A percentile compares a stretch with the other conserved stretches of the same genome.
Conservation (phyloP, 345 rosid species). For the Moringa oleifera region DNA sequence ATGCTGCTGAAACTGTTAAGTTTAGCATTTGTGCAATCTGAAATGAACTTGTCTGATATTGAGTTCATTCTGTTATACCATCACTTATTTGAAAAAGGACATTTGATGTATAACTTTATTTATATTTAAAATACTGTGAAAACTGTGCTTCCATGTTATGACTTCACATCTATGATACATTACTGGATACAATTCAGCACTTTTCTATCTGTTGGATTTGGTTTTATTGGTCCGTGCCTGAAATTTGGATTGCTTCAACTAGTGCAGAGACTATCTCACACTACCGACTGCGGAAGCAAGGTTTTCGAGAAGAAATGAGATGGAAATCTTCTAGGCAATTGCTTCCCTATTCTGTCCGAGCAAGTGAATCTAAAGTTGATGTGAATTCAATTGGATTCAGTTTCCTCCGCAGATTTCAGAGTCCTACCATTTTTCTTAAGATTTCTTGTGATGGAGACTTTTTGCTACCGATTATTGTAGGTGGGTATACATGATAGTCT, state of each 20-base stretch:
- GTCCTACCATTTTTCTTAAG: conserved; percentile 86
- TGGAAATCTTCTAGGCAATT: conserved; percentile 20
- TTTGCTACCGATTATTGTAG: conserved; percentile 74
- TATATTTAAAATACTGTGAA: no score
- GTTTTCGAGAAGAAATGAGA: conserved; percentile 24
- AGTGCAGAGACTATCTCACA: conserved; percentile 30
- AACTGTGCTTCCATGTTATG: no score
- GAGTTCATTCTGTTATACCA: no score
- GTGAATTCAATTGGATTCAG: conserved; percentile 36
- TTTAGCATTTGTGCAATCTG: no score
- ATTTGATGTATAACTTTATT: no score
- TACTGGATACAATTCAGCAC: no score
- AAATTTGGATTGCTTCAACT: not conserved
- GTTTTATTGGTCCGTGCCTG: no score
- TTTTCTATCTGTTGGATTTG: no score
- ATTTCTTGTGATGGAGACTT: conserved; percentile 81
- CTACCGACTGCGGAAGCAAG: conserved; percentile 29
- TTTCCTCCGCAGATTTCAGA: conserved; percentile 58
- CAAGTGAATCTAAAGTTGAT: conserved; percentile 26
- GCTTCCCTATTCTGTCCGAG: conserved; percentile 9
- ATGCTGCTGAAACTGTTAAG: no score
- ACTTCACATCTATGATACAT: no score
- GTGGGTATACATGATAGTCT: conserved; percentile 38
- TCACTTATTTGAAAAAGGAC: no score
- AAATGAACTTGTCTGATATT: no score